Percentiles rank a stretch among this genome's conserved stretches.
phyloP scores from a whole-genome alignment of 2,329 filamentous ascomycete genomes.

The Cladosporium velox region DNA sequence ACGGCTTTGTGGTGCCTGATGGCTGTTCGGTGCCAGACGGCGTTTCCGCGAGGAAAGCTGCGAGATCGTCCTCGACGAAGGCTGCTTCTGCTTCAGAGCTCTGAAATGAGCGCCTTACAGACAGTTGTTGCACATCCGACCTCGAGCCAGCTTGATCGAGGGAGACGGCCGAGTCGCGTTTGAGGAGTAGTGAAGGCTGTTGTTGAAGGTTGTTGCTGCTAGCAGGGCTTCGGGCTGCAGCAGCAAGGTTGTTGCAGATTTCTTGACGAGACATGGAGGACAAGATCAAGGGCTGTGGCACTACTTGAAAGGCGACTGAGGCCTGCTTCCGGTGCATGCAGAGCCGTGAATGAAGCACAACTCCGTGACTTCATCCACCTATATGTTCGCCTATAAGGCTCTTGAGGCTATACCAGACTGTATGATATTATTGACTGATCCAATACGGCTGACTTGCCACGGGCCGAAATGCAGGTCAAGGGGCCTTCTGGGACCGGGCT shows the following conservation, averaged over 20 bases:
- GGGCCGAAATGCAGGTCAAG: constrained; percentile 19
- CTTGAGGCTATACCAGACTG: not conserved
- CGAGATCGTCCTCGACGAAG: constrained; percentile 17
- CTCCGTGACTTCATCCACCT: constrained; percentile 16
- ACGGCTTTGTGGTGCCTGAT: not conserved
- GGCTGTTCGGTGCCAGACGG: constrained; percentile 7
- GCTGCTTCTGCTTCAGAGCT: constrained; percentile 16
- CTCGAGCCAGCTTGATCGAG: constrained; percentile 9
- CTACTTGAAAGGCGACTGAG: constrained; percentile 28
- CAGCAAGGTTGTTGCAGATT: constrained; percentile 18
- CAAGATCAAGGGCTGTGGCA: constrained; percentile 29
- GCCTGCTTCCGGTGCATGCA: constrained; percentile 22
- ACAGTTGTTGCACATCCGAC: constrained; percentile 6
- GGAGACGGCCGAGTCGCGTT: constrained; percentile 18
- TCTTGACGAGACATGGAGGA: constrained; percentile 21
- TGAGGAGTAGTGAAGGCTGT: constrained; percentile 5
- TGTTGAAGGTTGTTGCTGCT: constrained; percentile 12
- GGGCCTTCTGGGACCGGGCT: not conserved
- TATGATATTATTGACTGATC: not conserved
- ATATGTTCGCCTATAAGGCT: not conserved
- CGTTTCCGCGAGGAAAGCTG: constrained; percentile 22
- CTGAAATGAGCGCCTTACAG: constrained; percentile 17
- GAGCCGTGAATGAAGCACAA: constrained; percentile 9
- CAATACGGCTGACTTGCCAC: constrained; percentile 1
- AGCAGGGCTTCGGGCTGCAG: constrained; percentile 7